Evolutionary conservation across 805 yeast species (phyloP).

Genomic region (Yarrowia sp.): DNA sequence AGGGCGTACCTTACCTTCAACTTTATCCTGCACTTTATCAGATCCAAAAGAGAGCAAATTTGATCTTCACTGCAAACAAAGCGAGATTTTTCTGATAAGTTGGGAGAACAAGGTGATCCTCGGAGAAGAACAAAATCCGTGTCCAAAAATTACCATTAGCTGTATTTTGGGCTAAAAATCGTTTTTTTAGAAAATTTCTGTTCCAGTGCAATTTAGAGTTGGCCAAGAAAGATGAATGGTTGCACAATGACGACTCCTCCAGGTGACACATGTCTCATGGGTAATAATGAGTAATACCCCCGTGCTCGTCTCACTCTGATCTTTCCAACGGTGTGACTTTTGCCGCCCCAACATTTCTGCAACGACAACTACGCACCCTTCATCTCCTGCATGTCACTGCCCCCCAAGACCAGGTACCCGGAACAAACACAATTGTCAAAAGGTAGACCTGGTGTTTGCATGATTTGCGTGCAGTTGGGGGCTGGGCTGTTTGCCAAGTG

Average conservation of each 20-base stretch:
- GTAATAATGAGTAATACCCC: background rate
- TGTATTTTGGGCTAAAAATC: too few species aligned
- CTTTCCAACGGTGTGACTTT: background rate
- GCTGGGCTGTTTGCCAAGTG: background rate
- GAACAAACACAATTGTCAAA: background rate
- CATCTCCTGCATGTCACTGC: slow-evolving; percentile 1
- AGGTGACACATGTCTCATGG: background rate
- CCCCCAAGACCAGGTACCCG: background rate
- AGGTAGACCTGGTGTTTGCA: background rate
- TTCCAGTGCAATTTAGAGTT: background rate
- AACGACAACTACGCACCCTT: background rate
- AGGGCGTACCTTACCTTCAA: slow-evolving; percentile 1
- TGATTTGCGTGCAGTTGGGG: background rate
- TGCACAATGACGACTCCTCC: background rate
- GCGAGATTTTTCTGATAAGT: slow-evolving; percentile 1
- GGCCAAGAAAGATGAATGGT: background rate
- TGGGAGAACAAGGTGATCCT: background rate
- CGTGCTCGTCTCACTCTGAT: background rate
- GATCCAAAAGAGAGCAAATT: slow-evolving; percentile 1
- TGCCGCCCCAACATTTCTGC: background rate
- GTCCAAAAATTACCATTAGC: too few species aligned
- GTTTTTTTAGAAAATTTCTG: too few species aligned
- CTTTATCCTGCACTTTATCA: background rate
- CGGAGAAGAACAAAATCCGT: background rate
- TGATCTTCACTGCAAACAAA: background rate